Evolutionary conservation across 352 stramenopile species (phyloP), one percentile per base, ranked within the genome.

Genomic region (Phytophthora agathidicida): DNA sequence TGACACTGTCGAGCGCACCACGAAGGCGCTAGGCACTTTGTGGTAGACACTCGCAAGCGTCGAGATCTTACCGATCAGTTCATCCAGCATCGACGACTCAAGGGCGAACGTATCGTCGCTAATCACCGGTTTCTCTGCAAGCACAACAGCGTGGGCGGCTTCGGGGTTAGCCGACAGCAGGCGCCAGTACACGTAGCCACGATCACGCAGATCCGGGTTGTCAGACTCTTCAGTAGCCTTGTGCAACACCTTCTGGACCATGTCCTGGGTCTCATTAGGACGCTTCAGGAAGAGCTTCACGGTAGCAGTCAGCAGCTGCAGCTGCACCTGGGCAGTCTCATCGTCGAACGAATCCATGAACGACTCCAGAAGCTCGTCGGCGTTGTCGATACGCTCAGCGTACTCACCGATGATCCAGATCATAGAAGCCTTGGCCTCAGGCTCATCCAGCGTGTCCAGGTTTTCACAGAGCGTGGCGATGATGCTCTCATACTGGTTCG

Each of bases 381-480:
- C 97, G 71, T 99, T 99, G 68, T 99, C 98, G 57, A 99, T 99
- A 49, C 97, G 96, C 71, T 99, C 97, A 3, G 97, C 96, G 70
- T 99, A 99, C 82, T 99, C 98, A 27, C 98, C 98, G 66, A 99
- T 99, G 70, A 99, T 99, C 98, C 98, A 99, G 68, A 99, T 98
- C 95, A 99, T 99, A 14, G 87, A 96, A 5, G 97, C 97, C 83
- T 99, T 99, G 9, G 98, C 98, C 67, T 99, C 93, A 0, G 98
- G 98, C 68, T 99, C 98, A 71, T 99, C 98, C 19, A 99, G 70
- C 8, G 96, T 98, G 73, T 99, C 98, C n/a, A 99, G 75, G 73
- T 99, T 99, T 65, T 99, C 97, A 69, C 98, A 99, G 13, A 99
- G 77, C 7, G 96, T 99, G 19, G 94, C 96, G 73, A 99, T 99